Evolutionary conservation across 306 rosid genomes (phyloP).

Genomic region (Quercus rubra): DNA sequence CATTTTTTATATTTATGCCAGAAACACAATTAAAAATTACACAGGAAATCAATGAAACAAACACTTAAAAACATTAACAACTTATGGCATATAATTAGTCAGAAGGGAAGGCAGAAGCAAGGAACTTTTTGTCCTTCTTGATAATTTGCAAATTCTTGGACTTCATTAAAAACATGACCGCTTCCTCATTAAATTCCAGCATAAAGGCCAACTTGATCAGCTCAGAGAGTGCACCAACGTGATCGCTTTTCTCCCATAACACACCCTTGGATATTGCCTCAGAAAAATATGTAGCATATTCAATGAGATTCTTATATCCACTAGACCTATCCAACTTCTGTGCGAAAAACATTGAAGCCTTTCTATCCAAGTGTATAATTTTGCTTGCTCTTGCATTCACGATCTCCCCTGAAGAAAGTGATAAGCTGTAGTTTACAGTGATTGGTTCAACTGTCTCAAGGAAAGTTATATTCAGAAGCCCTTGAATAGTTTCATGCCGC

Average conservation of each 20-base stretch:
- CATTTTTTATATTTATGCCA: background rate
- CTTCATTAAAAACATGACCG: constrained; percentile 52
- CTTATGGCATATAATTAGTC: constrained; percentile 7
- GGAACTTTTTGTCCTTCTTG: constrained; percentile 58
- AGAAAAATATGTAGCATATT: too few relatives aligned
- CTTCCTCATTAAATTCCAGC: constrained; percentile 50
- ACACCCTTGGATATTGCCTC: too few relatives aligned
- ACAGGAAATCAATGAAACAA: background rate
- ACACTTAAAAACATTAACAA: too few relatives aligned
- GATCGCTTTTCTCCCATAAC: constrained; percentile 40
- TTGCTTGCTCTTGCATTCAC: constrained; percentile 24
- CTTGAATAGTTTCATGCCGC: too few relatives aligned
- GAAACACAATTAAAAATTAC: background rate
- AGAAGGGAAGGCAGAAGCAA: constrained; percentile 37
- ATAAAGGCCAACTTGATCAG: constrained; percentile 57
- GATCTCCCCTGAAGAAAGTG: constrained; percentile 29
- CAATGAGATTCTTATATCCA: too few relatives aligned
- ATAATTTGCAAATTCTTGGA: constrained; percentile 60
- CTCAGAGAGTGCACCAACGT: constrained; percentile 47
- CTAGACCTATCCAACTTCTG: background rate
- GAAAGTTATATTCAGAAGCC: too few relatives aligned
- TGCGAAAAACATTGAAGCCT: constrained; percentile 28
- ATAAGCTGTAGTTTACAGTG: constrained; percentile 31
- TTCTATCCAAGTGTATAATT: constrained; percentile 45
- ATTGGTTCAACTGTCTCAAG: too few relatives aligned